Evolutionary conservation across 805 yeast genomes (phyloP), one percentile per base, ranked within the genome.

Genomic region (Debaryomyces prosopidis): DNA sequence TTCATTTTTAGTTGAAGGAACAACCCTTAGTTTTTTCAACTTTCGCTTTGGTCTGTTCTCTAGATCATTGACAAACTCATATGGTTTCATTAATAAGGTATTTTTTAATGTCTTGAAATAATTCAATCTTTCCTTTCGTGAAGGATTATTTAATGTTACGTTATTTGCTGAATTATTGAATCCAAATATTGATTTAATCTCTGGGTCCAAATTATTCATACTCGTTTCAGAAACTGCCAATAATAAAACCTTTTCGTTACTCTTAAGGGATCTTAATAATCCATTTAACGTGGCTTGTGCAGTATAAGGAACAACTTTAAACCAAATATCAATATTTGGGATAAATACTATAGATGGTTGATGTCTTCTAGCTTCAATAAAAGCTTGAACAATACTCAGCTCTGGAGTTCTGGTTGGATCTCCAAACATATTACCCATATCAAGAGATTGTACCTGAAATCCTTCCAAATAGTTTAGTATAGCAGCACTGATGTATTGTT

Each of bases 331-430:
- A 42, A 89, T 68, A 57, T 87, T 86, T 3, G 98, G 97, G 41
- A 94, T 80, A 60, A 80, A 86, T 2, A 94, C 68, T 12, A 94
- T 84, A 7, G 96, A 80, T 0, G 98, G 99, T 47, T 87, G 86
- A 51, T 92, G 95, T 58, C 96, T 80, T 51, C 87, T 80, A 5
- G 96, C 94, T 65, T 94, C 99, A 17, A 86, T 73, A 57, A 94
- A 85, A 34, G 87, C 76, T 59, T 89, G 96, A 23, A 92, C 87
- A 16, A 90, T 76, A 1, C 87, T 77, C 58, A 89, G 85, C 62
- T 94, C 99, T 1, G 92, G 84, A 0, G 96, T 80, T 55, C 88
- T 72, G 0, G 89, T 81, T 6, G 92, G 74, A 55, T 92, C 97
- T 11, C 89, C 81, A 50, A 83, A 82, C 44, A 94, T 60, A 6